phyloP scores from a whole-genome alignment of 257 asterid species.

The Nicotiana tomentosiformis region DNA sequence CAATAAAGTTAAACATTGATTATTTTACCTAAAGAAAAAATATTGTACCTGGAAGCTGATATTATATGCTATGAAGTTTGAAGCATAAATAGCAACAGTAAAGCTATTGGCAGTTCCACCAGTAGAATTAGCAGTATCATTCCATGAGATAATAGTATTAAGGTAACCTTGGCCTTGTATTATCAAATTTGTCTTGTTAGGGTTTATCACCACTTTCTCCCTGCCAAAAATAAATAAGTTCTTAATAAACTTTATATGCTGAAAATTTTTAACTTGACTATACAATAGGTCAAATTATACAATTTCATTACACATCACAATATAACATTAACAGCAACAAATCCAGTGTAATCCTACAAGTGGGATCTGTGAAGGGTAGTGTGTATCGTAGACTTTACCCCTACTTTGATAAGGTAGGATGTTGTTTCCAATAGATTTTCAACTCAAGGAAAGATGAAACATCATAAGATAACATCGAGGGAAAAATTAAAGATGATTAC shows the following conservation, averaged over 20 bases:
- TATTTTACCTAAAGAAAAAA: neutral
- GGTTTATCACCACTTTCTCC: conserved; percentile 54
- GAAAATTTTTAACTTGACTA: neutral
- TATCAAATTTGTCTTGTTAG: conserved; percentile 61
- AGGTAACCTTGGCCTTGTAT: conserved; percentile 66
- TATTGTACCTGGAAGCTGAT: conserved; percentile 64
- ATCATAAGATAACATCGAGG: neutral
- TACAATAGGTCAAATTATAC: neutral
- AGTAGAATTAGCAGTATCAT: conserved; percentile 71
- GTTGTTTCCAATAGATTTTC: too few relatives aligned
- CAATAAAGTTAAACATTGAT: too few relatives aligned
- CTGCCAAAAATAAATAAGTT: conserved; percentile 18
- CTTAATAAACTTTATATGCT: neutral
- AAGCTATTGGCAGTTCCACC: conserved; percentile 59
- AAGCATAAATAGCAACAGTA: conserved; percentile 39
- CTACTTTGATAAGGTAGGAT: too few relatives aligned
- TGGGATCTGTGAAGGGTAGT: fast-evolving
- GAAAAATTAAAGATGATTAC: conserved; percentile 9
- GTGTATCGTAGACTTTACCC: too few relatives aligned
- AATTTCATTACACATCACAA: neutral
- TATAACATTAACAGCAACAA: neutral
- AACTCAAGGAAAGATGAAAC: too few relatives aligned
- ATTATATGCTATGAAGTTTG: conserved; percentile 65
- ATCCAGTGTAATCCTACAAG: too few relatives aligned
- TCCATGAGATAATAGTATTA: conserved; percentile 62